phyloP scores from a whole-genome alignment of 2,329 filamentous ascomycete species.

The Penicillium sp. region DNA sequence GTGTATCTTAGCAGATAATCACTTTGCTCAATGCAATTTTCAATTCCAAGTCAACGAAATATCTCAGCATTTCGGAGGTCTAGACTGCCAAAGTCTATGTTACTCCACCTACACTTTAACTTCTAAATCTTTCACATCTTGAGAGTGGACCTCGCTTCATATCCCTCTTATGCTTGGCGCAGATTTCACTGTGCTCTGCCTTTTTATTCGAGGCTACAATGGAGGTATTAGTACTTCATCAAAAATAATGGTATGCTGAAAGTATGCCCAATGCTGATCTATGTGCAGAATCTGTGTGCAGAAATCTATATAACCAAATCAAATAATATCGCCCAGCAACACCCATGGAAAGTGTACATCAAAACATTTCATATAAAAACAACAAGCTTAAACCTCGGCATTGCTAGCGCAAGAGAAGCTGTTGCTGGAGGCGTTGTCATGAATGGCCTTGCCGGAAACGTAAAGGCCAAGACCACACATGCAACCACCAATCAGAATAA shows the following conservation, averaged over 20 bases:
- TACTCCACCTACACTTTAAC: background rate
- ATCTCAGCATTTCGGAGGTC: background rate
- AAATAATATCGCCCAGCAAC: background rate
- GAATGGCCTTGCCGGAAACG: conserved; percentile 25
- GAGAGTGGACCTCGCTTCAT: background rate
- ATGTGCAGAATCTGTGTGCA: background rate
- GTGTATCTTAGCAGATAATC: background rate
- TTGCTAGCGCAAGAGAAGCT: conserved; percentile 43
- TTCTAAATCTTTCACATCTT: background rate
- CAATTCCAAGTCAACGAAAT: background rate
- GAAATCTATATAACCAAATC: background rate
- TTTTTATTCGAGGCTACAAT: background rate
- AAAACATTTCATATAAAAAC: background rate
- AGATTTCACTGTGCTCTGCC: background rate
- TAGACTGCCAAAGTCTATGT: background rate
- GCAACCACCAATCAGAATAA: conserved; percentile 37
- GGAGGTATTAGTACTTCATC: too few species aligned
- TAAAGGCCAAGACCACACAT: conserved; percentile 29
- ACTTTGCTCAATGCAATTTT: background rate
- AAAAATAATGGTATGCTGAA: background rate
- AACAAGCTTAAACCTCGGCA: conserved; percentile 12
- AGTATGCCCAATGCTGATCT: background rate
- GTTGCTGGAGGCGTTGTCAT: conserved; percentile 28
- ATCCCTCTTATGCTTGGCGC: background rate
- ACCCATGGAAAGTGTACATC: background rate